A percentile compares a stretch with the other conserved stretches of the same genome.
These are phyloP conservation scores for Aspergillus ochraceoroseus DNA, from an alignment of 2,329 filamentous ascomycete species.

Conservation along the genomic window DNA sequence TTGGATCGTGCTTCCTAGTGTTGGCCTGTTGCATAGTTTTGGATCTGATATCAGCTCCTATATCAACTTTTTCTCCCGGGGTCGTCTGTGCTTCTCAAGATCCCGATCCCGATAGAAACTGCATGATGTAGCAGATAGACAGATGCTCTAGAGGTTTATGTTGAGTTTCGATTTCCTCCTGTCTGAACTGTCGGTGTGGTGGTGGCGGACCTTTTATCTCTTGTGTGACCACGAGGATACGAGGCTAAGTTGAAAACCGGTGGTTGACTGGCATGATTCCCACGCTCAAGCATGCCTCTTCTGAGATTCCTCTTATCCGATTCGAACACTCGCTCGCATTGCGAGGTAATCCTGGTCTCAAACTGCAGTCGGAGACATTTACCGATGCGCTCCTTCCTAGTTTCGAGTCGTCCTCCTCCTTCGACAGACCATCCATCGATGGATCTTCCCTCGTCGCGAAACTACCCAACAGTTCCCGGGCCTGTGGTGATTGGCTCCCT, in stretches of 20 bases:
- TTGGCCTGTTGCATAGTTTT: no score
- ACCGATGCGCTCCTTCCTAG: neutral
- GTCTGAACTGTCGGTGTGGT: neutral
- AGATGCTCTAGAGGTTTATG: neutral
- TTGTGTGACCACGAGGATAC: slow-evolving; percentile 5
- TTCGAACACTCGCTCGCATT: slow-evolving; percentile 3
- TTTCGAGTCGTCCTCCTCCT: neutral
- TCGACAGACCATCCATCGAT: neutral
- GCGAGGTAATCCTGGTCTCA: slow-evolving; percentile 10
- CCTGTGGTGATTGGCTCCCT: slow-evolving; percentile 10
- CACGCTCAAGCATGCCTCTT: neutral
- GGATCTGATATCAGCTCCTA: no score
- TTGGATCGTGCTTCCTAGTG: no score
- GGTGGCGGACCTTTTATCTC: slow-evolving; percentile 6
- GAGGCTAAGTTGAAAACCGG: slow-evolving; percentile 8
- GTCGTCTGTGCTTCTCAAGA: no score
- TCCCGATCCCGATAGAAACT: no score
- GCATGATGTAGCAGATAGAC: no score
- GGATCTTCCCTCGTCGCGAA: slow-evolving; percentile 1
- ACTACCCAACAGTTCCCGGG: slow-evolving; percentile 10
- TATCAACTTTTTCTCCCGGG: no score
- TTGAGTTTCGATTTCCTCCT: neutral
- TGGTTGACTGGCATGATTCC: neutral
- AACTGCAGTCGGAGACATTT: slow-evolving; percentile 4
- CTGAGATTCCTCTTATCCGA: neutral